A percentile compares a stretch with the other conserved stretches of the same genome.
These are phyloP conservation scores for Arachnomyces sp. DNA, from an alignment of 2,329 filamentous ascomycete species.

Conservation along the genomic window DNA sequence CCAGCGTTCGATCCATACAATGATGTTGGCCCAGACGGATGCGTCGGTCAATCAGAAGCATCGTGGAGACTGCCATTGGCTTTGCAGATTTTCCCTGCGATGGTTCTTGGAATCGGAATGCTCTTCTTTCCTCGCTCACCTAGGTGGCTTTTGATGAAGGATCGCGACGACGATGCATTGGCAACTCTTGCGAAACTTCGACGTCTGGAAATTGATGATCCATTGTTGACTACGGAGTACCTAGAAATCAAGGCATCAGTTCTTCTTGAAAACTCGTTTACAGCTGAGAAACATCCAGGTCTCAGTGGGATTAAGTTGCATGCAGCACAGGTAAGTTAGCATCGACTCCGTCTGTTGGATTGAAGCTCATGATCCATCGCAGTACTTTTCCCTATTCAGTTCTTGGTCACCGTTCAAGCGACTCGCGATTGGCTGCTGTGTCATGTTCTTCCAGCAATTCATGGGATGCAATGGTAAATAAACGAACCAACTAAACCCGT, in stretches of 20 bases:
- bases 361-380: background rate
- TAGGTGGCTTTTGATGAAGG: conserved; percentile 45
- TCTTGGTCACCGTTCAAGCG: conserved; percentile 30
- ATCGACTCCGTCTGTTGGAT: background rate
- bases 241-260: conserved; percentile 43
- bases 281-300: conserved; percentile 21
- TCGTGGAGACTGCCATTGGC: conserved; percentile 43
- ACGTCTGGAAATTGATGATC: conserved; percentile 38
- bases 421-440: conserved; percentile 31
- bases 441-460: conserved; percentile 42
- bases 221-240: conserved; percentile 43
- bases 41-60: conserved; percentile 41
- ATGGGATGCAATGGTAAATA: conserved; percentile 40
- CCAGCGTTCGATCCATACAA: conserved; percentile 36
- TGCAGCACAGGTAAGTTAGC: conserved; percentile 22
- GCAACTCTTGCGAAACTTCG: conserved; percentile 42
- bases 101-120: conserved; percentile 33
- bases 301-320: conserved; percentile 24
- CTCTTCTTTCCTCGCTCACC: conserved; percentile 51
- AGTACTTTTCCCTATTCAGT: conserved; percentile 28
- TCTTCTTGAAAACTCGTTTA: conserved; percentile 29
- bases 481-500: background rate
- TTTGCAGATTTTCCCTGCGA: conserved; percentile 38
- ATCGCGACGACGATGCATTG: conserved; percentile 44
- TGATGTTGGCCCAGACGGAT: conserved; percentile 40